These are phyloP conservation scores for Ganoderma resinaceum DNA, from an alignment of 1,284 basidiomycete genomes.

Conservation along the genomic window DNA sequence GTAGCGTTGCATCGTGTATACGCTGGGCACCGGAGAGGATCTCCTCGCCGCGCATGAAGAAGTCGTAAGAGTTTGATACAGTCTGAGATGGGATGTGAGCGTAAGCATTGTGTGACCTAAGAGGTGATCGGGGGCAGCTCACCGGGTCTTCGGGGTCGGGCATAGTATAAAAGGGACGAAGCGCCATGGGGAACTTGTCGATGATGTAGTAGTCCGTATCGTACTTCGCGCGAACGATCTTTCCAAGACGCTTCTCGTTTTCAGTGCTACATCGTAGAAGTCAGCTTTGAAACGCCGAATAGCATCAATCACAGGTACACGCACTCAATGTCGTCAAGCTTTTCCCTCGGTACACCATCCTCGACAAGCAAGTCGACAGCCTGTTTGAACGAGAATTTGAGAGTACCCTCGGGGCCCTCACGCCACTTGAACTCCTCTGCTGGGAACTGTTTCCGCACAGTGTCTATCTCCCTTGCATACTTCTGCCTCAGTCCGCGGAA, in stretches of 20 bases:
- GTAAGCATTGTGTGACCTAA: slow-evolving; percentile 38
- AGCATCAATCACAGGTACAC: slow-evolving; percentile 34
- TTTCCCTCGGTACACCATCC: slow-evolving; percentile 79
- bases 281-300: slow-evolving; percentile 7
- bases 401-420: slow-evolving; percentile 81
- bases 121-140: slow-evolving; percentile 10
- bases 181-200: slow-evolving; percentile 93
- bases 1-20: slow-evolving; percentile 89
- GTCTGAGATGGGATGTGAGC: slow-evolving; percentile 51
- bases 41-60: slow-evolving; percentile 99
- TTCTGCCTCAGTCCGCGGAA: slow-evolving; percentile 84
- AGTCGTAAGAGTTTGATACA: slow-evolving; percentile 98
- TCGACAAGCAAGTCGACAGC: slow-evolving; percentile 88
- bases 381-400: slow-evolving; percentile 86
- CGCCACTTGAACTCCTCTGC: slow-evolving; percentile 91
- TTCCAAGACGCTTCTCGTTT: slow-evolving; percentile 92
- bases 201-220: slow-evolving; percentile 98
- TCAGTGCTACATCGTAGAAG: slow-evolving; percentile 66
- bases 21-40: slow-evolving; percentile 98
- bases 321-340: slow-evolving; percentile 88
- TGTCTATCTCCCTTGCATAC: slow-evolving; percentile 83
- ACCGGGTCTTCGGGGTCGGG: slow-evolving; percentile 90
- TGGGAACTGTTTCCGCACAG: slow-evolving; percentile 88
- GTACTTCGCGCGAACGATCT: slow-evolving; percentile 90
- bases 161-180: slow-evolving; percentile 99